Conservation (phyloP, 1,139 yeast genomes). For the Suhomyces bribrorum region DNA sequence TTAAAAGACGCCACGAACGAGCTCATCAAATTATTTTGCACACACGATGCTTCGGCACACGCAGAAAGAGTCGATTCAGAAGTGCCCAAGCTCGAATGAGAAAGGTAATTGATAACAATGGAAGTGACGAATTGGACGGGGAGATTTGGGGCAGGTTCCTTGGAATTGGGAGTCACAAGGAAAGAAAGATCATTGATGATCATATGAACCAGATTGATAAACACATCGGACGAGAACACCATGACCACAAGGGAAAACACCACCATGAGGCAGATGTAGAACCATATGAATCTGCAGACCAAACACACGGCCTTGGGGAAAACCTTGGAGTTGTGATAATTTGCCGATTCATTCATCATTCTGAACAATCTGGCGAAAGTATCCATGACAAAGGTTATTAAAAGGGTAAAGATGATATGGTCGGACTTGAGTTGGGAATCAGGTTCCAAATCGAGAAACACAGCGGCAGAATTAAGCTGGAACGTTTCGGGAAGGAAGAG, state of each 20-base stretch:
- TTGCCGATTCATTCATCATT: conserved; percentile 19
- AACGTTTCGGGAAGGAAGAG: conserved; percentile 19
- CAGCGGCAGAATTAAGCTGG: conserved; percentile 21
- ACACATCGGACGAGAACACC: conserved; percentile 25
- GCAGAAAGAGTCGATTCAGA: conserved; percentile 4
- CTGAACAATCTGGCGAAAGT: conserved; percentile 15
- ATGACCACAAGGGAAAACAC: conserved; percentile 16
- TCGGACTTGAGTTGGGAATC: conserved; percentile 22
- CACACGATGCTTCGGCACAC: conserved; percentile 8
- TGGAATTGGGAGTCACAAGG: conserved; percentile 9
- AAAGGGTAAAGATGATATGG: conserved; percentile 24
- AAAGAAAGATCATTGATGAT: conserved; percentile 8
- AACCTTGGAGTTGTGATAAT: conserved; percentile 12
- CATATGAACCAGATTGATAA: conserved; percentile 22
- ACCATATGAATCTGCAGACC: conserved; percentile 25
- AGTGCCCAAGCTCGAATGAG: conserved; percentile 16
- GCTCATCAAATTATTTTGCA: conserved; percentile 6
- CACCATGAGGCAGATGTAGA: conserved; percentile 24
- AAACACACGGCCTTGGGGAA: conserved; percentile 19
- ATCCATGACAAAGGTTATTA: conserved; percentile 18
- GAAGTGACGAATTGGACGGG: conserved; percentile 21
- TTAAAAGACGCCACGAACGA: conserved; percentile 11
- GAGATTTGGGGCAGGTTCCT: conserved; percentile 5
- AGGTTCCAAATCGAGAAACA: conserved; percentile 14
- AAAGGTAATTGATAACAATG: conserved; percentile 19